Evolutionary conservation across 306 rosid species (phyloP).

Genomic region (Ziziphus jujuba): DNA sequence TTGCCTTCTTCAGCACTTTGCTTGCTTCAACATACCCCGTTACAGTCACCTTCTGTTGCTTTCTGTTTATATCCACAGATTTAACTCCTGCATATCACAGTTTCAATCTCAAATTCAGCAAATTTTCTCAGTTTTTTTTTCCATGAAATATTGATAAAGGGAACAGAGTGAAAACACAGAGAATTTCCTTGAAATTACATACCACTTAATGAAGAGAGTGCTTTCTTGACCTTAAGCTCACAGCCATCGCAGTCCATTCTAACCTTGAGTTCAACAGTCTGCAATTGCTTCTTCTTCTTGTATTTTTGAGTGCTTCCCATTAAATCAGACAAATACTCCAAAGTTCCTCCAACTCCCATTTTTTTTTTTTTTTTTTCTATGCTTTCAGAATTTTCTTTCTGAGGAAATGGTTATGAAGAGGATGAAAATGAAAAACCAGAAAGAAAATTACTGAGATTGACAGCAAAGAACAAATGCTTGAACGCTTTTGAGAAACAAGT

Average conservation of each 20-base stretch:
- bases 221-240: constrained; percentile 91
- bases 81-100: constrained; percentile 67
- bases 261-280: constrained; percentile 84
- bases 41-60: constrained; percentile 91
- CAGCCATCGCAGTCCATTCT: constrained; percentile 99
- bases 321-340: constrained; percentile 85
- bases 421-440: too few relatives aligned
- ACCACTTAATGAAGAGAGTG: constrained; percentile 83
- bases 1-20: constrained; percentile 93
- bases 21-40: constrained; percentile 78
- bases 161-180: neutral
- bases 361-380: constrained; percentile 20
- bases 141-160: neutral
- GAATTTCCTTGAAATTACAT: too few relatives aligned
- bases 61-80: constrained; percentile 89
- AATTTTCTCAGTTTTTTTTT: neutral
- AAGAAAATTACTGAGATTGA: too few relatives aligned
- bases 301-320: constrained; percentile 55
- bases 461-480: neutral
- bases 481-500: neutral
- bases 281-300: constrained; percentile 80
- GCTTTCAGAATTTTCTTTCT: neutral
- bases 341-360: constrained; percentile 91
- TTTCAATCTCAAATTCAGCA: neutral
- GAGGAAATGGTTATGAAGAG: neutral